These are phyloP conservation scores for Xylaria sp. DNA, from an alignment of 2,329 filamentous ascomycete species.

Conservation along the genomic window DNA sequence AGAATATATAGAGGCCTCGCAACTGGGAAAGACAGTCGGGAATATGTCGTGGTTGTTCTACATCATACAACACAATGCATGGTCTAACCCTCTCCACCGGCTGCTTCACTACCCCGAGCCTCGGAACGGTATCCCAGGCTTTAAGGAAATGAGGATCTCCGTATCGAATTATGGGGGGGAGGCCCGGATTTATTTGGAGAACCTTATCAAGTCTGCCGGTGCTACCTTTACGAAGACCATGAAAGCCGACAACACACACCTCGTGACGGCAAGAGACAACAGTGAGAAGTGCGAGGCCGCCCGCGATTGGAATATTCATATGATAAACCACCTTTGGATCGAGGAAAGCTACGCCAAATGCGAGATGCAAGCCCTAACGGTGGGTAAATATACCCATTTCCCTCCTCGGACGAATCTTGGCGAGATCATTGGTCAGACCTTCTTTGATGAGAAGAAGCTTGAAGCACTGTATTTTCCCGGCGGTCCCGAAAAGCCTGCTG, in stretches of 20 bases:
- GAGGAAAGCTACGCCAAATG: conserved; percentile 97
- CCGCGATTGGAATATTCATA: conserved; percentile 88
- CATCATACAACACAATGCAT: conserved; percentile 87
- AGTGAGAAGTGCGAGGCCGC: conserved; percentile 96
- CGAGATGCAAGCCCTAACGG: conserved; percentile 76
- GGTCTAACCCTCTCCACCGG: conserved; percentile 85
- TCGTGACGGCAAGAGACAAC: conserved; percentile 87
- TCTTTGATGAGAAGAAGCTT: conserved; percentile 73
- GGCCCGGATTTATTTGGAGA: conserved; percentile 91
- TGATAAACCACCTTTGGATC: conserved; percentile 96
- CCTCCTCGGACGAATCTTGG: conserved; percentile 89
- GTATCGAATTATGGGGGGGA: conserved; percentile 97
- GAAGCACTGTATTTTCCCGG: conserved; percentile 77
- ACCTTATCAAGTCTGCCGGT: conserved; percentile 84
- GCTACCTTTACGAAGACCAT: conserved; percentile 94
- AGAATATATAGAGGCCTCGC: conserved; percentile 81
- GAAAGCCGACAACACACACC: conserved; percentile 94
- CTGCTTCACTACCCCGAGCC: conserved; percentile 92
- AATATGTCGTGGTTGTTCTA: conserved; percentile 95
- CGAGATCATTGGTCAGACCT: conserved; percentile 91
- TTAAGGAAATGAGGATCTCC: conserved; percentile 80
- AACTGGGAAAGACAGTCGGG: conserved; percentile 83
- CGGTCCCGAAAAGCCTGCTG: conserved; percentile 58
- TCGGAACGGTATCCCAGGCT: conserved; percentile 79
- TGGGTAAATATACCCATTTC: conserved; percentile 84